Conservation (phyloP, 495 filamentous ascomycete genomes). For the Lophiostoma macrostomum region DNA sequence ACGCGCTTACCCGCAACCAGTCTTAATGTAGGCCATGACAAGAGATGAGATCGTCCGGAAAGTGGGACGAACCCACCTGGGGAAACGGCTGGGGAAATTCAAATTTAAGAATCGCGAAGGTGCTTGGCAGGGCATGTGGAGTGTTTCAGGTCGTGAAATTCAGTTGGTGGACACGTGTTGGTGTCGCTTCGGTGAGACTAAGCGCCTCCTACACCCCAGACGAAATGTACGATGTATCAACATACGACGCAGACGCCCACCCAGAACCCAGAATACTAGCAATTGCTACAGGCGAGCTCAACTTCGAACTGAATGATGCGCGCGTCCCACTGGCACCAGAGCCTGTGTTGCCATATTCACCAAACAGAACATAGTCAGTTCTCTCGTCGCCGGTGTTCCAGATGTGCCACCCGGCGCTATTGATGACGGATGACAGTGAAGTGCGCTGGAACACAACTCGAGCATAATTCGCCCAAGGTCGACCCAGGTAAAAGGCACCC, state of each 20-base stretch:
- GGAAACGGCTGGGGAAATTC: too few species aligned
- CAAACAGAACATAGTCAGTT: conserved; percentile 54
- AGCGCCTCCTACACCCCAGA: too few species aligned
- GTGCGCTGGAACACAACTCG: conserved; percentile 61
- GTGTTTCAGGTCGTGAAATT: too few species aligned
- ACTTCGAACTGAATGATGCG: conserved; percentile 53
- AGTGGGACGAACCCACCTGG: too few species aligned
- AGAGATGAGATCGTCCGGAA: too few species aligned
- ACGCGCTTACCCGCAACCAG: too few species aligned
- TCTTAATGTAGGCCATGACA: too few species aligned
- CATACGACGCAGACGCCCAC: conserved; percentile 38
- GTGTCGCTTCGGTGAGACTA: too few species aligned
- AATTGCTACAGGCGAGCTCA: conserved; percentile 48
- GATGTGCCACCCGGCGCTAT: conserved; percentile 56
- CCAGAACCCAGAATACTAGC: conserved; percentile 53
- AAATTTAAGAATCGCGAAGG: too few species aligned
- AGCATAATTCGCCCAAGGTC: conserved; percentile 61
- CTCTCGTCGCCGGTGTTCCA: conserved; percentile 52
- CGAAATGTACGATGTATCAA: conserved; percentile 10
- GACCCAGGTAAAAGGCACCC: conserved; percentile 59
- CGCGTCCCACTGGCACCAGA: conserved; percentile 55
- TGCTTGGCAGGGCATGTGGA: too few species aligned
- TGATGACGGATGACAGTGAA: conserved; percentile 53
- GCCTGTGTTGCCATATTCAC: conserved; percentile 60
- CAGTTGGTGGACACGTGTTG: too few species aligned